Base-by-base conservation (phyloP, 2,329 filamentous ascomycete species). In the Alternaria consortialis region DNA sequence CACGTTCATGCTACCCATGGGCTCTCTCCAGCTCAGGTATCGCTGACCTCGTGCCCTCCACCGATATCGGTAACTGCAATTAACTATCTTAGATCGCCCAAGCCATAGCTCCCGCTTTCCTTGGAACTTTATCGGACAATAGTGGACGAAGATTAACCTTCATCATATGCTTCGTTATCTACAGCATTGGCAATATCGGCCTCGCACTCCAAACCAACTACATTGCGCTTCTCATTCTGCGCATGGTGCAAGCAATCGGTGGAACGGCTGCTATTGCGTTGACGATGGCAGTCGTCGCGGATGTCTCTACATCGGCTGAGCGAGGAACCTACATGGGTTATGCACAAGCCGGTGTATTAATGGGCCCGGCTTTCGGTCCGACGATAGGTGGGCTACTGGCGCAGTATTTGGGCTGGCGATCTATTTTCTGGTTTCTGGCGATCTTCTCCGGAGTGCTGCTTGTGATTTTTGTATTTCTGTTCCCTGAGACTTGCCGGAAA, bases 311-410 rank as follows among this genome's bases (percentile, higher is more conserved):
- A 0, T 88, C 86, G 46, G 84, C 87, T 0, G 90, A 94, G 74
- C 83, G 92, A 66, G 92, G 91, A 1, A 86, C 84, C 63, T 94
- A 91, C 70, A 90, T 94, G 79, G 80, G 90, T 86, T 58, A 85
- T 88, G 60, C 86, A 88, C n/a, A 85, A 83, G 42, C 83, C 83
- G 7, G 88, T 85, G 17, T 74, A 4, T 51, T 77, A 11, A 70
- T 75, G 63, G 68, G 77, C 11, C 63, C 74, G 32, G 66, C 74
- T 7, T 73, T 77, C 50, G 77, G 74, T 0, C 78, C 78, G 31
- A 75, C 76, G 0, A 74, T 80, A 11, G 78, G 78, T 23, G 72
- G 69, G 3, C 58, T 75, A 0, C 51, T 75, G 2, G 68, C 72
- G 5, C 70, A 72, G 44, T 74, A 74, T 51, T 69, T 80, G 1